Evolutionary conservation across 495 filamentous ascomycete species (phyloP).

Genomic region (Penicillium odoratum): DNA sequence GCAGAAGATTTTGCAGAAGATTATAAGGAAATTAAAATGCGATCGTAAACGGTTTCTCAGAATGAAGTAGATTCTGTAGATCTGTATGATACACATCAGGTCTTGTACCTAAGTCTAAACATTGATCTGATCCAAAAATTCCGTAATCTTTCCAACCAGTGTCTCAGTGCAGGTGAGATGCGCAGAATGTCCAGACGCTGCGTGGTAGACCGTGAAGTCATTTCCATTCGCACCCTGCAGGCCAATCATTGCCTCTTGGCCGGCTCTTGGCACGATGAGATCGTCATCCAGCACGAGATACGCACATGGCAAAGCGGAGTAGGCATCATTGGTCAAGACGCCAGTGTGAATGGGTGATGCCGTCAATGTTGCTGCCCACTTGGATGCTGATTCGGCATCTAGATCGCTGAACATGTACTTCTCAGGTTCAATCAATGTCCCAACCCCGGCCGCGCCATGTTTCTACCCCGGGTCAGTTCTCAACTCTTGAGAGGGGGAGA

Average conservation of each 20-base stretch:
- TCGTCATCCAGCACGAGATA: slow-evolving; percentile 36
- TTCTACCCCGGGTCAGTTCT: slow-evolving; percentile 18
- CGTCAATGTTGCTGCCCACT: slow-evolving; percentile 34
- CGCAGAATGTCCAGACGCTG: slow-evolving; percentile 27
- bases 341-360: slow-evolving; percentile 28
- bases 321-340: slow-evolving; percentile 33
- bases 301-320: slow-evolving; percentile 32
- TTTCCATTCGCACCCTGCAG: slow-evolving; percentile 13
- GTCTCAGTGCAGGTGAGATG: slow-evolving; percentile 29
- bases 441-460: slow-evolving; percentile 21
- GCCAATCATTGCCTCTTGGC: slow-evolving; percentile 33
- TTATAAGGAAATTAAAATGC: too few species aligned
- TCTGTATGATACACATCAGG: too few species aligned
- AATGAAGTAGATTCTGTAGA: too few species aligned
- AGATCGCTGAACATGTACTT: slow-evolving; percentile 31
- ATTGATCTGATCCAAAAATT: slow-evolving; percentile 13
- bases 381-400: slow-evolving; percentile 15
- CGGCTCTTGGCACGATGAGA: slow-evolving; percentile 20
- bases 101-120: too few species aligned
- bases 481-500: too few species aligned
- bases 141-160: slow-evolving; percentile 20
- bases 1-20: too few species aligned
- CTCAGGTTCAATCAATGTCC: slow-evolving; percentile 17
- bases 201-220: slow-evolving; percentile 28
- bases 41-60: too few species aligned